Evolutionary conservation across 805 yeast genomes (phyloP).

Genomic region (Priceomyces melissophilus): DNA sequence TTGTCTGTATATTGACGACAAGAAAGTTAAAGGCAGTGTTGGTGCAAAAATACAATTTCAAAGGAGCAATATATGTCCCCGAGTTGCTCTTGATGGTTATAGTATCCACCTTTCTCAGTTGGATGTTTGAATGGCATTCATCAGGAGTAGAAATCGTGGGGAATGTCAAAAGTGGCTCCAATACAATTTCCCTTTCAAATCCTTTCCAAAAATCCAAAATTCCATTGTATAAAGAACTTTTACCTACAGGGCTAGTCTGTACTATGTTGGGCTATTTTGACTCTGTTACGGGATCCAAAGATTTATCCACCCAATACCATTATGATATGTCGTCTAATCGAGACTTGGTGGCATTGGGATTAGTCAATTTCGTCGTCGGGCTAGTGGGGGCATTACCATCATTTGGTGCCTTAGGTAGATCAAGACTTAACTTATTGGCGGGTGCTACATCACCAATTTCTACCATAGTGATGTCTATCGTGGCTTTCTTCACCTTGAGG

Average conservation of each 20-base stretch:
- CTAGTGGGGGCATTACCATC: constrained; percentile 32
- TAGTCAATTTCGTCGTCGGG: constrained; percentile 24
- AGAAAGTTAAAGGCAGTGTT: constrained; percentile 16
- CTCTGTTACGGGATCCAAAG: constrained; percentile 32
- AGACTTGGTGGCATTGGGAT: constrained; percentile 32
- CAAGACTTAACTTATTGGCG: constrained; percentile 27
- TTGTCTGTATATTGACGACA: constrained; percentile 18
- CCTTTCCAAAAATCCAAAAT: constrained; percentile 20
- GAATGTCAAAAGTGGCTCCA: constrained; percentile 11
- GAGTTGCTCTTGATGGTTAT: constrained; percentile 31
- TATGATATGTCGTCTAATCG: constrained; percentile 30
- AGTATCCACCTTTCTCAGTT: constrained; percentile 24
- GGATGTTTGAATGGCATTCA: constrained; percentile 19
- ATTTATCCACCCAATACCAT: constrained; percentile 29
- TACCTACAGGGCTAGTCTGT: constrained; percentile 29
- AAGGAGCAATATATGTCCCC: constrained; percentile 25
- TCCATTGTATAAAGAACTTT: constrained; percentile 20
- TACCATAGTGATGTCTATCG: constrained; percentile 30
- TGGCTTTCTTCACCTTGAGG: constrained; percentile 20
- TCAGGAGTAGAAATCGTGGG: constrained; percentile 31
- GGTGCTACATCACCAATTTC: constrained; percentile 52
- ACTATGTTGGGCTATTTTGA: constrained; percentile 33
- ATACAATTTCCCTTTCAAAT: constrained; percentile 11
- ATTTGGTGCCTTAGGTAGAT: constrained; percentile 35
- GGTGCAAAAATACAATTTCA: constrained; percentile 13